Evolutionary conservation across 2,329 filamentous ascomycete genomes (phyloP).

Genomic region (Thermoascus crustaceus): DNA sequence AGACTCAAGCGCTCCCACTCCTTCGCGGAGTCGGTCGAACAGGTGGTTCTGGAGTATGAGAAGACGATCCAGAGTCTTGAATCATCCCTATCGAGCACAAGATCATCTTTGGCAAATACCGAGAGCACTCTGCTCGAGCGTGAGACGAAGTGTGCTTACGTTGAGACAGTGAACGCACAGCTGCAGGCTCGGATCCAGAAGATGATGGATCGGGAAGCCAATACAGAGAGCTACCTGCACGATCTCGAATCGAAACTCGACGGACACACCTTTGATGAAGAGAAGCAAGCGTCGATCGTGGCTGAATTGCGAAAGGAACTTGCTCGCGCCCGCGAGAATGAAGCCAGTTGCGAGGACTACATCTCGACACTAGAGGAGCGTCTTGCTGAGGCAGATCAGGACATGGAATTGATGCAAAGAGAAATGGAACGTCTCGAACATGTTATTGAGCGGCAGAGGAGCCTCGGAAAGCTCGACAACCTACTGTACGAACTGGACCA

Average conservation of each 20-base stretch:
- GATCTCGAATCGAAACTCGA: conserved; percentile 87
- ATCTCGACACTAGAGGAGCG: conserved; percentile 95
- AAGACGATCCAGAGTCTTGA: conserved; percentile 95
- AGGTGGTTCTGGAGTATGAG: conserved; percentile 94
- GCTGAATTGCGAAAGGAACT: conserved; percentile 87
- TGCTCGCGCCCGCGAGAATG: conserved; percentile 76
- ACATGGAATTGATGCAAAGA: conserved; percentile 91
- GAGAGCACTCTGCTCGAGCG: conserved; percentile 85
- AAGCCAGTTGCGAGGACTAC: conserved; percentile 86
- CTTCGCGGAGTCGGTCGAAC: conserved; percentile 91
- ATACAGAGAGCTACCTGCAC: conserved; percentile 85
- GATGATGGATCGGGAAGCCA: conserved; percentile 80
- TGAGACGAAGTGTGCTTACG: conserved; percentile 86
- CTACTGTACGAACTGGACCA: conserved; percentile 79
- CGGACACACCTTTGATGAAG: conserved; percentile 81
- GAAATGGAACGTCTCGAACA: conserved; percentile 92
- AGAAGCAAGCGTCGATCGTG: conserved; percentile 81
- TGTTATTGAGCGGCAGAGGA: conserved; percentile 89
- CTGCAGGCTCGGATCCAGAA: conserved; percentile 88
- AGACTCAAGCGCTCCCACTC: conserved; percentile 89
- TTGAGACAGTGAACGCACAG: conserved; percentile 86
- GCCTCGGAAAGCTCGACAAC: conserved; percentile 87
- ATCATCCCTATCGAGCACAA: conserved; percentile 80
- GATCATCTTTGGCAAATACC: conserved; percentile 70
- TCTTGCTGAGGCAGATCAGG: conserved; percentile 89